Evolutionary conservation across 208 protist genomes (phyloP), one percentile per base, ranked within the genome.

Genomic region (Acanthamoeba polyphaga): DNA sequence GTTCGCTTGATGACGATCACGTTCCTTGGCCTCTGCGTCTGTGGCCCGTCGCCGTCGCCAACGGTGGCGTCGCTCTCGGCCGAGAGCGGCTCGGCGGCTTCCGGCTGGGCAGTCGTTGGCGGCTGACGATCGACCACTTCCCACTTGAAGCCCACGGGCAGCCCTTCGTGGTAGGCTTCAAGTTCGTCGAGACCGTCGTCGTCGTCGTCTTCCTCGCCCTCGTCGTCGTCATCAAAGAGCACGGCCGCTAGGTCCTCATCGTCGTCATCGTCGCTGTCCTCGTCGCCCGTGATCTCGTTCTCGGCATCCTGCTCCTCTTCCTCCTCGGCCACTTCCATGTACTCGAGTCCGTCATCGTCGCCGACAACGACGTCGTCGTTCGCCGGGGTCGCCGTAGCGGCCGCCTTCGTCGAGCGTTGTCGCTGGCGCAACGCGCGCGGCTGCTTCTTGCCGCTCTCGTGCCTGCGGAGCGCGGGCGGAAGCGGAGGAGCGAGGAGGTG

Each of bases 1-100:
- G 68, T 76, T 12, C 68, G 68, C 68, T 76, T 76, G 68, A 76
- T 22, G 32, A 76, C 27, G 68, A 76, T 76, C 68, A 76, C 68
- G 68, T 76, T 76, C 68, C 68, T 15, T 22, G 3, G 29, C 29
- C 10, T 12, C 29, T 43, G 29, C 10, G 12, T 6, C 68, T 76
- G 68, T 38, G 24, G 29, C 32, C n/a, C 13, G 3, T 43, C 68
- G 2, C 2, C 58, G 58, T 12, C 58, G 58, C 22, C 58, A 29
- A 17, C 3, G 22, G 24, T 15, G 22, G 17, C 22, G 24, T 76
- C 32, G 22, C 13, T 38, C 68, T 12, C n/a, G 24, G 32, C 43
- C 24, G 68, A n/a, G n/a, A n/a, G 68, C 68, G 24, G 10, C 29
- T 34, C 19, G 68, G n/a, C 29, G 29, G 68, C n/a, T 17, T 29